These are phyloP conservation scores for Pseudomassariella vexata DNA, from an alignment of 2,329 filamentous ascomycete species.

Conservation along the genomic window DNA sequence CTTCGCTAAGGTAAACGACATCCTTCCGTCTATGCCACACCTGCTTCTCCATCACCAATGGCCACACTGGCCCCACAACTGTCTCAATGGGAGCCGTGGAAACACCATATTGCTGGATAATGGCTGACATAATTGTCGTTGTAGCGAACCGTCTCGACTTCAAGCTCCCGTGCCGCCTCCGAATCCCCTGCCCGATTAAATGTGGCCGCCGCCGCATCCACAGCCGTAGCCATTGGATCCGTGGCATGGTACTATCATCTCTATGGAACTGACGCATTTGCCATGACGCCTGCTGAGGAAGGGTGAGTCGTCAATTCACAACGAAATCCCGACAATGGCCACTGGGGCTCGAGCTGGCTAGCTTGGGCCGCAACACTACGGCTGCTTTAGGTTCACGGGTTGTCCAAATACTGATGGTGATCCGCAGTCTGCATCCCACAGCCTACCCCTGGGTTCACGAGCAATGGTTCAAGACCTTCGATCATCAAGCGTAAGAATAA, in stretches of 20 bases:
- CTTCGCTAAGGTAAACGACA: constrained; percentile 65
- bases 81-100: constrained; percentile 8
- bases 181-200: constrained; percentile 78
- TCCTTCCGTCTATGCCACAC: too few relatives aligned
- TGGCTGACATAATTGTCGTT: constrained; percentile 30
- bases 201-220: constrained; percentile 80
- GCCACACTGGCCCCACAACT: constrained; percentile 3
- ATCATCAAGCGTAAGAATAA: constrained; percentile 81
- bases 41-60: too few relatives aligned
- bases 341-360: too few relatives aligned
- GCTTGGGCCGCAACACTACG: too few relatives aligned
- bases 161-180: constrained; percentile 64
- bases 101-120: constrained; percentile 6
- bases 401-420: too few relatives aligned
- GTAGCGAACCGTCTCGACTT: constrained; percentile 65
- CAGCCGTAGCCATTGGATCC: constrained; percentile 78
- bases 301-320: constrained; percentile 68
- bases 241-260: constrained; percentile 97
- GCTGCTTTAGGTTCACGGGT: too few relatives aligned
- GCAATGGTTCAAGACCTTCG: constrained; percentile 91
- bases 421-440: constrained; percentile 78
- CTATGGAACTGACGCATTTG: constrained; percentile 82
- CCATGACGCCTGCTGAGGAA: constrained; percentile 92
- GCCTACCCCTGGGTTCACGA: constrained; percentile 94
- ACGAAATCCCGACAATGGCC: too few relatives aligned